Evolutionary conservation across 306 rosid genomes (phyloP), one percentile per base, ranked within the genome.

Genomic region (Prosopis cineraria): DNA sequence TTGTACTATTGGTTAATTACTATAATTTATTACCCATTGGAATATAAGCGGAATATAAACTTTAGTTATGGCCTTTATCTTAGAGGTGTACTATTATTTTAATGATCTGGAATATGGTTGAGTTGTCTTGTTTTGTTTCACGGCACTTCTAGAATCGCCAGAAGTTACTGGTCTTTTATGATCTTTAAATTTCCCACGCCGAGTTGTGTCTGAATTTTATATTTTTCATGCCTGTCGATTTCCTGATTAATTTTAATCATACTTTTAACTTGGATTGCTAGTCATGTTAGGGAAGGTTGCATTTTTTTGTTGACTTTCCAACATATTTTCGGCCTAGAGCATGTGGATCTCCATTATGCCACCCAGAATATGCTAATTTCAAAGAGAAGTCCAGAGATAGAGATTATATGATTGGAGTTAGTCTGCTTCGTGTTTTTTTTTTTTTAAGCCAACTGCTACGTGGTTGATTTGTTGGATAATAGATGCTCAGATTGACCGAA

Each of bases 31-130:
- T n/a, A 12, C 8, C 47, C 70, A 65, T 65, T 65, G 70, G 70
- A 20, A 36, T 37, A 13, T 66, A 7, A 65, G 39, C 50, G 70
- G 70, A 65, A 65, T 65, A 37, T 65, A 2, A 59, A 62, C 41
- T 36, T 65, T 7, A 65, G 37, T 2, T 66, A 66, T 10, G 27
- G 31, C n/a, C 11, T 19, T 39, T 36, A 13, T 43, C 50, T 39
- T 4, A 5, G 50, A 1, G 11, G 89, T 92, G 17, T 92, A 92
- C 62, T 6, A 39, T 39, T 67, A 67, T 20, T 67, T 67, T 34
- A 39, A 67, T 67, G 50, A 22, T 67, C 22, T 22, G 50, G 72
- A 12, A 22, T 67, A 20, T 12, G 50, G 72, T 37, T 39, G 72
- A 39, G 52, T 67, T 67, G 72, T 33, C 50, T 40, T 67, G 47